These are phyloP conservation scores for Lactifluus piperatus DNA, from an alignment of 768 basidiomycete genomes.

Conservation along the genomic window DNA sequence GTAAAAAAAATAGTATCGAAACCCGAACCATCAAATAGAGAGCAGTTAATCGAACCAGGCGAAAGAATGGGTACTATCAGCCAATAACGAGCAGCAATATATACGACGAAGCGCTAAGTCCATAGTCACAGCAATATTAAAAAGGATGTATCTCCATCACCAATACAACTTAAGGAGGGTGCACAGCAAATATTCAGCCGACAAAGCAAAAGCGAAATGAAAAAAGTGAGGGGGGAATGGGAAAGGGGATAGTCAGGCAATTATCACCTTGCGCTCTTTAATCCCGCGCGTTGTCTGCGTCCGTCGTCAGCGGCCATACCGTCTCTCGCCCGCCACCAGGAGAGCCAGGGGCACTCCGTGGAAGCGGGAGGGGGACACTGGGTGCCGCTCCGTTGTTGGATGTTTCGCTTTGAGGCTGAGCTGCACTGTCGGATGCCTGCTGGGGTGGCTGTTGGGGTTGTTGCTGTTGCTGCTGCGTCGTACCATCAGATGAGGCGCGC, in stretches of 20 bases:
- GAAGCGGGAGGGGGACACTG: constrained; percentile 23
- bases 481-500: constrained; percentile 31
- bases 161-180: constrained; percentile 6
- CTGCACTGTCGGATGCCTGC: neutral
- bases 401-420: constrained; percentile 9
- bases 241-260: neutral
- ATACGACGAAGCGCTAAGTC: constrained; percentile 14
- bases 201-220: constrained; percentile 8
- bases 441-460: neutral
- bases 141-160: constrained; percentile 8
- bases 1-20: constrained; percentile 11
- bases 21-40: neutral
- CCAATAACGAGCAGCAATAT: constrained; percentile 15
- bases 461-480: neutral
- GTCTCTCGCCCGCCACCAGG: constrained; percentile 22
- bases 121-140: constrained; percentile 17
- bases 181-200: constrained; percentile 15
- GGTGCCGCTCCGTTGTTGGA: constrained; percentile 12
- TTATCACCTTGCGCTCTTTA: constrained; percentile 3
- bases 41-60: constrained; percentile 5
- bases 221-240: neutral
- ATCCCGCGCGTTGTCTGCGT: constrained; percentile 19
- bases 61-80: constrained; percentile 10
- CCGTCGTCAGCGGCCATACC: constrained; percentile 28
- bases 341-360: constrained; percentile 22